Conservation (phyloP, 805 yeast species). For the Yamadazyma paraphyllophila region DNA sequence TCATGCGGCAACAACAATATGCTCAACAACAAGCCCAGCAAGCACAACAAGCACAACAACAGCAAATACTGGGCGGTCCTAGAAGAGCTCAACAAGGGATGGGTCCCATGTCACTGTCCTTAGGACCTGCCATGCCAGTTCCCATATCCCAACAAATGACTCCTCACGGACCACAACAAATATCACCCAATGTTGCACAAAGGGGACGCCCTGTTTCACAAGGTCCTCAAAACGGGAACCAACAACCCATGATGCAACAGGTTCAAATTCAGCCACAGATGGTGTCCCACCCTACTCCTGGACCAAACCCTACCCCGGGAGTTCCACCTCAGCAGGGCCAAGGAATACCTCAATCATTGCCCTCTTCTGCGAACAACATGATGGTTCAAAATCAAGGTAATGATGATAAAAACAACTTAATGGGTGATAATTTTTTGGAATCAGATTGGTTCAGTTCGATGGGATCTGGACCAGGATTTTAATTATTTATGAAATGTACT, state of each 20-base stretch:
- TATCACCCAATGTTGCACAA: conserved; percentile 1
- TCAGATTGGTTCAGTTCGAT: conserved; percentile 32
- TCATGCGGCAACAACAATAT: conserved; percentile 6
- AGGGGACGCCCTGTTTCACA: background rate
- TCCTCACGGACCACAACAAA: conserved; percentile 2
- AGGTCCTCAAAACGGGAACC: conserved; percentile 2
- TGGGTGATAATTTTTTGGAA: conserved; percentile 14
- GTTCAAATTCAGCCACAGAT: conserved; percentile 3
- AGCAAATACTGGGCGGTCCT: conserved; percentile 2
- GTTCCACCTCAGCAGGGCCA: conserved; percentile 4
- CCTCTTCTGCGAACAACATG: conserved; percentile 3
- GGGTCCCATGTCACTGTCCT: conserved; percentile 1
- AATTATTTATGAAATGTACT: background rate
- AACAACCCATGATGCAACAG: conserved; percentile 2
- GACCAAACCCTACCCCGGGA: background rate
- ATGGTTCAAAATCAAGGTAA: conserved; percentile 6
- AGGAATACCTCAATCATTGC: conserved; percentile 3
- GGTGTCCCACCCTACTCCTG: background rate
- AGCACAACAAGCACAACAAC: conserved; percentile 1
- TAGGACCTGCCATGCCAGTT: conserved; percentile 2
- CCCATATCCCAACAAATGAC: conserved; percentile 1
- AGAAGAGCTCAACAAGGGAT: conserved; percentile 1
- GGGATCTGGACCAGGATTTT: conserved; percentile 34
- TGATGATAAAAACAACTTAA: conserved; percentile 9
- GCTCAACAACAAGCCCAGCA: conserved; percentile 8